A percentile compares a stretch with the other conserved stretches of the same genome.
These are phyloP conservation scores for Penicillium pulvis DNA, from an alignment of 495 filamentous ascomycete species.

Conservation along the genomic window DNA sequence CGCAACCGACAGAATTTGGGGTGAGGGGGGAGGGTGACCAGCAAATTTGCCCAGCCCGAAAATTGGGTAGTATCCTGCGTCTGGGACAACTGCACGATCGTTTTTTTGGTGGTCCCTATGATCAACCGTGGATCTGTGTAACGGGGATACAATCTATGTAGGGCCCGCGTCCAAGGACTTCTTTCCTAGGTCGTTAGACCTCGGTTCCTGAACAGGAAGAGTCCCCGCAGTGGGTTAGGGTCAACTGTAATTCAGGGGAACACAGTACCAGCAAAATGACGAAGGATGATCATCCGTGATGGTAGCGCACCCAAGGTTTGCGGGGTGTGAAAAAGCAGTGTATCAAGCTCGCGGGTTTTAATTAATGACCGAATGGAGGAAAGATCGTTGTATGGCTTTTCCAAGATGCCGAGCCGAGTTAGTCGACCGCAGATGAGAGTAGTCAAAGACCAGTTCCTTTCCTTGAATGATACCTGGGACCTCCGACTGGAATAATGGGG, in stretches of 20 bases:
- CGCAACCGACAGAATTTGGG: constrained; percentile 8
- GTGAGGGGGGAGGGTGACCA: constrained; percentile 5
- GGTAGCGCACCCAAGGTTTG: constrained; percentile 6
- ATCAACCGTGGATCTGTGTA: constrained; percentile 31
- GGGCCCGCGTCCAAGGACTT: constrained; percentile 6
- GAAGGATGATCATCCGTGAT: constrained; percentile 16
- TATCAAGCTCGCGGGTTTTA: constrained; percentile 3
- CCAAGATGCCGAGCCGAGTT: constrained; percentile 13
- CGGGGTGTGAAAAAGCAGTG: constrained; percentile 10
- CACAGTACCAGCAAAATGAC: background rate
- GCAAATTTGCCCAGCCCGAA: constrained; percentile 5
- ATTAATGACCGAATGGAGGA: constrained; percentile 14
- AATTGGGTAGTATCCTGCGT: constrained; percentile 19
- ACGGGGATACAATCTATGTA: constrained; percentile 14
- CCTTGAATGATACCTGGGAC: background rate
- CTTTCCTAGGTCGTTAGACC: constrained; percentile 13
- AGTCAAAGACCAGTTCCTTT: background rate
- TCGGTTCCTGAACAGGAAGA: constrained; percentile 25
- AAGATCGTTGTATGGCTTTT: constrained; percentile 10
- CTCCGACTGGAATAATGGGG: background rate
- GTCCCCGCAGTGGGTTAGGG: constrained; percentile 13
- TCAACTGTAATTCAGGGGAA: constrained; percentile 13
- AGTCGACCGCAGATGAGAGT: constrained; percentile 10
- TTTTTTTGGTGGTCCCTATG: constrained; percentile 13
- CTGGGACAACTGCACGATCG: constrained; percentile 20